Evolutionary conservation across 441 rosid species (phyloP).

Genomic region (Croton laevigatus): DNA sequence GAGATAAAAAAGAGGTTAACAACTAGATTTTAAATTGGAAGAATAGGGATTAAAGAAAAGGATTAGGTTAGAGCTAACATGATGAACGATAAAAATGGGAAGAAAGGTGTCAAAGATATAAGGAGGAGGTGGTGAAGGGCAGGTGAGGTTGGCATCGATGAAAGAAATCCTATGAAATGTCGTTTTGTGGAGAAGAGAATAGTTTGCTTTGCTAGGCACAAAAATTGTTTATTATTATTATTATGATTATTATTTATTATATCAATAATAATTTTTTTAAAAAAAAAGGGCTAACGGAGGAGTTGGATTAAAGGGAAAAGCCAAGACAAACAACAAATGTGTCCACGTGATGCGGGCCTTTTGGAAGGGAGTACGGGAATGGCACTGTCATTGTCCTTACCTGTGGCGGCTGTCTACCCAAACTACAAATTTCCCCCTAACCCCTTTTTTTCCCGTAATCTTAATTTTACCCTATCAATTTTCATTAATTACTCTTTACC

Average conservation of each 20-base stretch:
- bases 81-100: background rate
- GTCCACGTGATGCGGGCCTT: constrained; percentile 74
- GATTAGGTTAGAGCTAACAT: background rate
- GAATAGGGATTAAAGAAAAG: too few relatives aligned
- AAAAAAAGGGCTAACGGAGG: background rate
- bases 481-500: too few relatives aligned
- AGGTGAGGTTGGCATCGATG: constrained; percentile 18
- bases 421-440: background rate
- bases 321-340: constrained; percentile 40
- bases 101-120: background rate
- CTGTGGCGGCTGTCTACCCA: constrained; percentile 49
- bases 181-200: constrained; percentile 21
- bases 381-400: constrained; percentile 77
- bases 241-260: too few relatives aligned
- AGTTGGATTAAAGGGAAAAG: constrained; percentile 18
- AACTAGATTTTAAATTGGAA: too few relatives aligned
- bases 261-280: background rate
- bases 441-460: too few relatives aligned
- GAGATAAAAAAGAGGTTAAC: too few relatives aligned
- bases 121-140: background rate
- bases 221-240: too few relatives aligned
- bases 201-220: constrained; percentile 2
- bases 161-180: constrained; percentile 25
- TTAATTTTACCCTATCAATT: too few relatives aligned
- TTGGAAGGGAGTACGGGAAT: constrained; percentile 56